Base-by-base conservation (phyloP, 371 early-diverging fungal species). In the Rhizopus stolonifer region DNA sequence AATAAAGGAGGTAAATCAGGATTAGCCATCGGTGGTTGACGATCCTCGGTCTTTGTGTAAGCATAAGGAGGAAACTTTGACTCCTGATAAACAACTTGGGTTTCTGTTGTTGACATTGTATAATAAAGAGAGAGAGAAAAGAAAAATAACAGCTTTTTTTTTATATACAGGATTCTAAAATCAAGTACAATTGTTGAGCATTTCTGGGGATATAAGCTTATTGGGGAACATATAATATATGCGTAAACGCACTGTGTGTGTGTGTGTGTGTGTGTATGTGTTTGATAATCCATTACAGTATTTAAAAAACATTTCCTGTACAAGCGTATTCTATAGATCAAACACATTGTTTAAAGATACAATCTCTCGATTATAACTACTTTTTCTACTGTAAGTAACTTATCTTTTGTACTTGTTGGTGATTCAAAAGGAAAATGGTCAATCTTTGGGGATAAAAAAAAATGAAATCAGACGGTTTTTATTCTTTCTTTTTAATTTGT, bases 1-100 rank as follows among this genome's bases (percentile, higher is more conserved):
- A 83, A 74, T 46, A 83, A 64, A 3, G 79, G 79, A 8, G 81
- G 81, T 58, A 74, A 54, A 3, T 26, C 40, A 22, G 57, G 48
- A 24, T 64, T 64, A 10, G 58, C 58, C 40, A 69, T 25, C 22
- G 79, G 79, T 25, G 65, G 67, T 44, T 74, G 68, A 11, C 70
- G 60, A 14, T 58, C 61, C 49, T 78, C 79, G 1, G 73, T 64
- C 24, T 60, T 46, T 36, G 75, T 78, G 43, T 65, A 75, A 24
- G 64, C 64, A 48, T 64, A 64, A 46, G 59, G 64, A 47, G 64
- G 64, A 31, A 46, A 58, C 22, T 54, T 55, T 11, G n/a, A 23
- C 1, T 39, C 22, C 15, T 36, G 6, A n/a, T 36, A n/a, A 5
- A 38, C 22, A 11, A 46, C 40, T 17, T 44, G 39, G 9, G 40